Base-by-base conservation (phyloP, 2,329 filamentous ascomycete species). In the Aspergillus hiratsukae region DNA sequence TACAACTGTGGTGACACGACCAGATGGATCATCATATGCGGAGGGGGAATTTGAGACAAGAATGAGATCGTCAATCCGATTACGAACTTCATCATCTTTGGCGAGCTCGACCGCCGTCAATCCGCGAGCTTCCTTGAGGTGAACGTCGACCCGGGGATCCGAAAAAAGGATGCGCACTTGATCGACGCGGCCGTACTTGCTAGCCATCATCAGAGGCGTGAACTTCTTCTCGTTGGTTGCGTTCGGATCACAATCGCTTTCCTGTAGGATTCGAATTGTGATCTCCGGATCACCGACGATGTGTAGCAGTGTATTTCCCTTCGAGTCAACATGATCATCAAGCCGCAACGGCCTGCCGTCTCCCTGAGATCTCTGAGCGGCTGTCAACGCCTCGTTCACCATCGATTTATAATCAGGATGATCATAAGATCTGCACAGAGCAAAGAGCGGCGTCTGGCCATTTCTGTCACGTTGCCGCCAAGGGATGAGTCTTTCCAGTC, bases 61-160 rank as follows among this genome's bases (percentile, higher is more conserved):
- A 1, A 92, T 87, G 60, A 99, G 80, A 71, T 99, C 94, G 69
- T 99, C 94, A 61, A 99, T 97, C 65, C 90, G 87, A 75, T 97
- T 99, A 41, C 94, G 86, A 27, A 99, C 90, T 64, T 99, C 94
- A 69, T 99, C 94, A 66, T 99, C 95, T 71, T 99, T 99, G 51
- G 95, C 94, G 49, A 99, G 81, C 73, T 99, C 94, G 6, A 97
- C 91, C 7, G 94, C 94, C 7, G 93, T 97, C 64, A 99, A 80
- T 0, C 94, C 94, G 57, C 94, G 85, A 17, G 90, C 76, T 71
- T 99, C 95, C 71, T 88, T 89, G 29, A 92, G 85, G 45, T 88
- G 86, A 14, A 93, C 76, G 69, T 99, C 94, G 4, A 97, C 91
- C 64, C 95, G 81, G 25, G 90, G 84, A 69, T 99, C 94, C 45